Evolutionary conservation across 768 basidiomycete genomes (phyloP).

Genomic region (Suillus alpinus): DNA sequence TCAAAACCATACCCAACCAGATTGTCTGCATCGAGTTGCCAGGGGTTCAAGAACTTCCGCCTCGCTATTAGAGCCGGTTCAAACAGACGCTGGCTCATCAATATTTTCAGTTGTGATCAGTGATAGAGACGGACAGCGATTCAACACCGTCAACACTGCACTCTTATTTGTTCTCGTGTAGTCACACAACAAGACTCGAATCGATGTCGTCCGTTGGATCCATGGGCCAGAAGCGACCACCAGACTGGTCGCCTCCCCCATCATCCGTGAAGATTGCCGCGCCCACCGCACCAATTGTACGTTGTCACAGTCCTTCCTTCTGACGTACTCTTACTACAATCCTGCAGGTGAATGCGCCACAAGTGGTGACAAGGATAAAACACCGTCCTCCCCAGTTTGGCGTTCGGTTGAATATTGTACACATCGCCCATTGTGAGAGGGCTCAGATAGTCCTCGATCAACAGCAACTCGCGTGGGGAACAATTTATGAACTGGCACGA

Average conservation of each 20-base stretch:
- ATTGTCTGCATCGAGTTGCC: neutral
- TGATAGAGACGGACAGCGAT: neutral
- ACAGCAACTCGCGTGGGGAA: slow-evolving; percentile 38
- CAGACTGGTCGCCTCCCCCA: neutral
- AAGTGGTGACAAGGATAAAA: neutral
- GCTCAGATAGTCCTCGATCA: slow-evolving; percentile 34
- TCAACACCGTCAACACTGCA: neutral
- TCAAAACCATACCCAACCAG: neutral
- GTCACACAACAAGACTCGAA: neutral
- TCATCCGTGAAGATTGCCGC: neutral
- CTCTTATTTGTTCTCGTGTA: neutral
- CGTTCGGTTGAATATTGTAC: neutral
- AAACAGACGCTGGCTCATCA: neutral
- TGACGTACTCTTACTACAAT: neutral
- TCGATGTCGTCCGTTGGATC: neutral
- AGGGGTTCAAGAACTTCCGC: neutral
- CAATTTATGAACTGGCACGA: slow-evolving; percentile 44
- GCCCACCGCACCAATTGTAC: neutral
- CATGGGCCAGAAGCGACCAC: neutral
- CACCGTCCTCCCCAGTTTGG: slow-evolving; percentile 3
- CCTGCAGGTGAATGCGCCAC: neutral
- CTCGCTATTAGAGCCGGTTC: neutral
- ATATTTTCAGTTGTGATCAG: neutral
- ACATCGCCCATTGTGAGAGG: slow-evolving; percentile 31
- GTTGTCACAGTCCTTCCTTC: too few relatives aligned